Evolutionary conservation across 495 filamentous ascomycete genomes (phyloP).

Genomic region (Penicillium tannophilum): DNA sequence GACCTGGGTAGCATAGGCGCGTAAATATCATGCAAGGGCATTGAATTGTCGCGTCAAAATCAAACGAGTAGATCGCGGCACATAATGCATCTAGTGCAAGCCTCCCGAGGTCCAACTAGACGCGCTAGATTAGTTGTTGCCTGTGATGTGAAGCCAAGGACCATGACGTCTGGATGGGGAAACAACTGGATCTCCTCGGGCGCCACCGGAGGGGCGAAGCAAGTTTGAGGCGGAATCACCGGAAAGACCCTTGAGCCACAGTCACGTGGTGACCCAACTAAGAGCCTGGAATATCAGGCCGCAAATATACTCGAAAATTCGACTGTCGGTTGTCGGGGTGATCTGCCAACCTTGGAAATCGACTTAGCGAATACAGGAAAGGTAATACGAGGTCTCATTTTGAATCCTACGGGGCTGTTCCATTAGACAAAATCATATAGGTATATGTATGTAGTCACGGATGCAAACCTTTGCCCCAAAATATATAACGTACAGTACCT

Average conservation of each 20-base stretch:
- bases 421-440: too few species aligned
- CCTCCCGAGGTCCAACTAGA: not conserved
- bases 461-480: too few species aligned
- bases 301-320: too few species aligned
- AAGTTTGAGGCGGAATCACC: not conserved
- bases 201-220: slow-evolving; percentile 1
- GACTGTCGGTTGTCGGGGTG: too few species aligned
- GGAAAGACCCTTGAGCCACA: not conserved
- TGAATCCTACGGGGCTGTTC: too few species aligned
- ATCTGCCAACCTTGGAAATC: too few species aligned
- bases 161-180: slow-evolving; percentile 1
- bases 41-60: not conserved
- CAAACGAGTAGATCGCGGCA: not conserved
- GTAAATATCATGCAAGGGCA: not conserved
- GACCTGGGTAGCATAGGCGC: not conserved
- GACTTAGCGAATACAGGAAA: too few species aligned
- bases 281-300: not conserved
- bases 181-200: not conserved
- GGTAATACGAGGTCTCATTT: too few species aligned
- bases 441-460: too few species aligned
- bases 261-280: not conserved
- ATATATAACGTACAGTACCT: too few species aligned
- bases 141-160: not conserved
- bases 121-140: not conserved
- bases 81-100: not conserved